Base-by-base conservation (phyloP, 352 stramenopile genomes). In the Phytophthora pseudosyringae region DNA sequence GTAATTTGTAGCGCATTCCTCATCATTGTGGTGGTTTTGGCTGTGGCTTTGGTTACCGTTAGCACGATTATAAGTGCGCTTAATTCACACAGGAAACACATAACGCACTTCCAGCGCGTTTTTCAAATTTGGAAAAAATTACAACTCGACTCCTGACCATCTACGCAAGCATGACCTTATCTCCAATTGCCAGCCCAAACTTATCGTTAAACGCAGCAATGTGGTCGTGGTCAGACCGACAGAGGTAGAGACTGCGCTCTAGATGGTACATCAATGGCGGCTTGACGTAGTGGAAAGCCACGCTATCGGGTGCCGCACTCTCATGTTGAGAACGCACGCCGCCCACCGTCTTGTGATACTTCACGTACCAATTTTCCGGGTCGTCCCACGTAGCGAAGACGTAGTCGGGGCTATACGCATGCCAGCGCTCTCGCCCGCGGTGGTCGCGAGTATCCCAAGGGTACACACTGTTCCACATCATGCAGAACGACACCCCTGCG, bases 361-460 rank as follows among this genome's bases (percentile, higher is more conserved):
- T 53, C 8, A 77, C 64, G 40, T 86, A 90, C 83, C 82, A 93
- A 58, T 81, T 68, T 21, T 86, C 62, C 1, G 67, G 65, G 28
- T 85, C 45, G 46, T 79, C 54, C 18, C 62, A 73, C 21, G 75
- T 74, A 4, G 25, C 58, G 33, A 69, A 81, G 54, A 89, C 62
- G 39, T 71, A 54, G 15, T 74, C 65, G 13, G 81, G 82, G 16
- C 73, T 80, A 44, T 86, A 76, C 4, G 81, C 75, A 46, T 91
- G 85, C 85, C 85, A 93, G 11, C 85, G 82, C 54, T 93, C 85
- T 16, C 85, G 81, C 3, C 85, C 85, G 25, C 52, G 52, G 9
- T 78, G 28, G 53, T 93, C 85, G n/a, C 85, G 71, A n/a, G 85
- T 91, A 52, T 91, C 82, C 73, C 78, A 88, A 1, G 82, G 81